These are phyloP conservation scores for Mollisia scopiformis DNA, from an alignment of 2,329 filamentous ascomycete species.

Conservation along the genomic window DNA sequence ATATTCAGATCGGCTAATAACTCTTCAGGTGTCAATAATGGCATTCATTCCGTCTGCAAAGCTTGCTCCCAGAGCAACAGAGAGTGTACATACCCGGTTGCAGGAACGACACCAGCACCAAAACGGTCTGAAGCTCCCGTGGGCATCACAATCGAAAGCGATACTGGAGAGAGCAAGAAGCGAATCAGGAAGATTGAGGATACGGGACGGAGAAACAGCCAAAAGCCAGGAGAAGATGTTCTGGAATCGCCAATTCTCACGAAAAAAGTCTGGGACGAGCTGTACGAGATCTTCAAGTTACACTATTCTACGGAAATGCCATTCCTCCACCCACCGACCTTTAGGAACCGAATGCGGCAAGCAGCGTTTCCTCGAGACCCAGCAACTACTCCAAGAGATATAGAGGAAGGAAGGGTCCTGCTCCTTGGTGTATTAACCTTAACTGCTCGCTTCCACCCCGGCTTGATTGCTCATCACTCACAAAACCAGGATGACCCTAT, in stretches of 20 bases:
- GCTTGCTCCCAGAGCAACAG: slow-evolving; percentile 73
- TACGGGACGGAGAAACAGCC: slow-evolving; percentile 36
- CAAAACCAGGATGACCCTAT: slow-evolving; percentile 47
- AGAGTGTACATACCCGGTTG: slow-evolving; percentile 72
- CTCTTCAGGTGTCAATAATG: slow-evolving; percentile 58
- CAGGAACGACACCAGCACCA: slow-evolving; percentile 39
- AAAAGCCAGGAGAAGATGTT: slow-evolving; percentile 57
- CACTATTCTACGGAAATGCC: slow-evolving; percentile 75
- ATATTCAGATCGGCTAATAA: slow-evolving; percentile 17
- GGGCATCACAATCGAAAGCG: slow-evolving; percentile 33
- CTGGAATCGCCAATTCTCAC: slow-evolving; percentile 65
- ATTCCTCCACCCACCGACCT: slow-evolving; percentile 69
- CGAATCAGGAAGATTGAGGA: slow-evolving; percentile 40
- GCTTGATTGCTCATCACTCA: slow-evolving; percentile 54
- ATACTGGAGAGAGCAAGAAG: slow-evolving; percentile 51
- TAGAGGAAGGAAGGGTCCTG: slow-evolving; percentile 56
- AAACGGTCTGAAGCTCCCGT: slow-evolving; percentile 32
- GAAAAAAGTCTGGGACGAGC: slow-evolving; percentile 66
- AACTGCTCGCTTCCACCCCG: slow-evolving; percentile 69
- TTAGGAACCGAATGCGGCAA: slow-evolving; percentile 55
- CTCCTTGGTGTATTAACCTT: slow-evolving; percentile 69
- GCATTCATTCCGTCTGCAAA: slow-evolving; percentile 71
- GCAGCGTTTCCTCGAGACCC: slow-evolving; percentile 40
- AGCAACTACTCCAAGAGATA: slow-evolving; percentile 24
- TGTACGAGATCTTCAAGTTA: slow-evolving; percentile 71